Base-by-base conservation (phyloP, 2,329 filamentous ascomycete genomes). In the Penicillium corylophilum region DNA sequence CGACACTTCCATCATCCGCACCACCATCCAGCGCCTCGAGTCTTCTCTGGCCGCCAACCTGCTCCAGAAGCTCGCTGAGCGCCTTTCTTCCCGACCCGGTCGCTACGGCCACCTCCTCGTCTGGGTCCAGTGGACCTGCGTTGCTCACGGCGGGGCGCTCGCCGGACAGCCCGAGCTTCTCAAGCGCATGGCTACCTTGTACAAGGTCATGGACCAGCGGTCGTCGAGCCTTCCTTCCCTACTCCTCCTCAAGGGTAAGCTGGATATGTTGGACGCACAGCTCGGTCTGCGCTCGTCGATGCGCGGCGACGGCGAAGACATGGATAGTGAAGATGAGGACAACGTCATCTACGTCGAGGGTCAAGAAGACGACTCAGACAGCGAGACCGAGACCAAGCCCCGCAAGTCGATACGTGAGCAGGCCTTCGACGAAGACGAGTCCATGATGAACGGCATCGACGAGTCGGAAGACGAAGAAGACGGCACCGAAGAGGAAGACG, bases 71-170 rank as follows among this genome's bases (percentile, higher is more conserved):
- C 82, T 99, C 46, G 90, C 94, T 8, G 88, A 95, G 62, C 83
- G 92, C 53, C 83, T 99, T 69, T 87, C 96, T 73, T 84, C 88
- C 60, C 85, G 90, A 40, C 94, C 94, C 1, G 94, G 93, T 3
- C 84, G 94, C 48, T 93, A 94, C 13, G 91, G 92, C 46, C 89
- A 87, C 66, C 82, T 99, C 28, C 92, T 96, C 82, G 84, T 88
- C 15, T 99, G 94, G 92, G 88, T 97, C 39, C 92, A 96, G 73
- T 96, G 91, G 90, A 93, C 90, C 1, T 82, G 96, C 48, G 85
- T 96, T 29, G 87, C 89, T 1, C 94, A 99, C 68, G 94, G 94
- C 60, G 94, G 93, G 59, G 92, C 92, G 47, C 79, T 99, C 45
- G 90, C 92, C 10, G 87, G 87, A 28, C 90, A 95, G 70, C 85